Evolutionary conservation across 208 protist genomes (phyloP), one percentile per base, ranked within the genome.

Genomic region (Acanthamoeba healyi): DNA sequence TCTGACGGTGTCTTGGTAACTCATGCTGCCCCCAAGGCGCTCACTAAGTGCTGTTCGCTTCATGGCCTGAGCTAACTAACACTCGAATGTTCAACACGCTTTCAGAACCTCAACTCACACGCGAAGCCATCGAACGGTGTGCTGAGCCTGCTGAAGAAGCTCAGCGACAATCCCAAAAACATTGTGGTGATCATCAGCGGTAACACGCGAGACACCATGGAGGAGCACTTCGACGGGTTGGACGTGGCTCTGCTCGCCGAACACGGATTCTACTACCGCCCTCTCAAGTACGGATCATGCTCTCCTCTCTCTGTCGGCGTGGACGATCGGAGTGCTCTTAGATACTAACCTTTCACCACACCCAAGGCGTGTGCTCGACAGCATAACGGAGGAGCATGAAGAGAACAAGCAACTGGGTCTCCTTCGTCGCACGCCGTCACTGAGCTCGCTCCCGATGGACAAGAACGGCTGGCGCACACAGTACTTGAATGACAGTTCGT

Each of bases 111-210:
- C 10, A 40, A 84, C 15, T 24, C 74, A 4, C 42, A 56, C 42
- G n/a, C 74, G n/a, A 49, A 49, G 32, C 74, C 74, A 19, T 84
- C 74, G 5, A n/a, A 3, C 42, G 46, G 38, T 4, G 74, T 84
- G 74, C 46, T 84, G 74, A 17, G 46, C 74, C 44, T 84, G 74
- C 44, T 84, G 42, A 84, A 56, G 74, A 84, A 84, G 74, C 74
- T 84, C 42, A 84, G 74, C n/a, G 74, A 84, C 26, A 84, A 84
- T 17, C 38, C 82, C 3, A 24, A 32, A 0, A 90, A 90, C 26
- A 90, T 70, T 44, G 82, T 90, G 38, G 38, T 90, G 19, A 44
- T 90, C 58, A 34, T 90, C 32, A 90, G 82, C 58, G 82, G 82
- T 38, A 90, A 70, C 32, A 70, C 49, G 36, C 10, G 58, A 34